Percentiles rank a stretch among this genome's conserved stretches.
Conservation (phyloP, 192 early-diverging fungal species). For the Entomortierella parvispora region DNA sequence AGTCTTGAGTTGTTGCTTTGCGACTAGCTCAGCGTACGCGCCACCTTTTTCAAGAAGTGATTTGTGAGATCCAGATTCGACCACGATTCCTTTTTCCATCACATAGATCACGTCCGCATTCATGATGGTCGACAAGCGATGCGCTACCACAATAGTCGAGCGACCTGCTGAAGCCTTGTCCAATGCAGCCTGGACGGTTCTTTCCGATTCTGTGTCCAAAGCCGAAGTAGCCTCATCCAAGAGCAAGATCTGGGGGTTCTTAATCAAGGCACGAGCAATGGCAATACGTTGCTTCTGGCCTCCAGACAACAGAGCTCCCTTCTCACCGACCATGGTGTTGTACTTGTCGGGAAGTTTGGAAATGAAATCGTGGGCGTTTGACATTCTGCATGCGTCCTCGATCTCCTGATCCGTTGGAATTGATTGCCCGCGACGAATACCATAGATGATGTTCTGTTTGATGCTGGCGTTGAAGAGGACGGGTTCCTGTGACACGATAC, state of each 20-base stretch:
- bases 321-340: constrained; percentile 87
- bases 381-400: constrained; percentile 69
- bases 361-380: constrained; percentile 89
- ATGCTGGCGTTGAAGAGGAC: constrained; percentile 86
- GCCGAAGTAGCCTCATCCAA: constrained; percentile 86
- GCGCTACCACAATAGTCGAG: constrained; percentile 78
- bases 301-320: constrained; percentile 54
- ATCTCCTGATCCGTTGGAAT: constrained; percentile 75
- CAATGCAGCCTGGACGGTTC: constrained; percentile 73
- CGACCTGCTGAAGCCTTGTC: constrained; percentile 62
- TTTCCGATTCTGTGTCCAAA: constrained; percentile 75
- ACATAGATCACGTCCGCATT: constrained; percentile 77
- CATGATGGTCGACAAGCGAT: constrained; percentile 76
- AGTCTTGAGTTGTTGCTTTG: constrained; percentile 67
- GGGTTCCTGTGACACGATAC: constrained; percentile 92
- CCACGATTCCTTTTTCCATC: constrained; percentile 59
- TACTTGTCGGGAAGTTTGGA: constrained; percentile 82
- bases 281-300: constrained; percentile 78
- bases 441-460: constrained; percentile 84
- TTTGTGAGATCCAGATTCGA: constrained; percentile 65
- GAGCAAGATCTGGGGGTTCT: constrained; percentile 76
- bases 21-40: constrained; percentile 62
- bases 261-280: constrained; percentile 88
- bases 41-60: constrained; percentile 62
- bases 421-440: constrained; percentile 54